Evolutionary conservation across 306 rosid species (phyloP), one percentile per base, ranked within the genome.

Genomic region (Cicer judaicum): DNA sequence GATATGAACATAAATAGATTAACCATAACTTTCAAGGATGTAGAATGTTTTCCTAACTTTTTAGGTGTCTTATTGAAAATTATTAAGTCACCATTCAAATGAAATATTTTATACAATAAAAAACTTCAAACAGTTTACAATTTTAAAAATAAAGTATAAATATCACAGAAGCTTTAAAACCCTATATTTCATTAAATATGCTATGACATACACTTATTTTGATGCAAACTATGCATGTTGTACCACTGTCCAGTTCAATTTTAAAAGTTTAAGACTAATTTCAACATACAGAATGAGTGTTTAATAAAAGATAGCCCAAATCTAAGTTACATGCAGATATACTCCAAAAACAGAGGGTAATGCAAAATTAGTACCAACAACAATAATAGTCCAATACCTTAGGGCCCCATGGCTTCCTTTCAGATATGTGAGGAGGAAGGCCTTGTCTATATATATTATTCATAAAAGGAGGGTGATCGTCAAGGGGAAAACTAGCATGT

Each of bases 321-420:
- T 34, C 54, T 40, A 78, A 62, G 70, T 15, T 52, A 49, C 62
- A 64, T 60, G 21, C 16, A 13, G 10, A 60, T 60, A 72, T 38
- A 59, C 57, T 59, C 63, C 60, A 65, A 74, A 77, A 68, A 62
- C 29, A 69, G 81, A 38, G 40, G 42, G 55, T 65, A 71, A 36
- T 54, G 57, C 59, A 77, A 63, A 53, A 41, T 12, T 13, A 67
- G 55, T 29, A 69, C 40, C 18, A 62, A 39, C n/a, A 79, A 41
- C 2, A 42, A 62, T 5, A 49, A 52, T 7, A 71, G 63, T 75
- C 54, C 71, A 69, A 74, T 87, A 95, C 99, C 97, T 85, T 96
- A 77, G 95, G 85, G 50, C 85, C 94, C 98, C 99, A 95, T 55
- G 89, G 92, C 81, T 85, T 90, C 86, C 98, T 89, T 77, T 92